Evolutionary conservation across 192 early-diverging fungal genomes (phyloP).

Genomic region (Backusella australiensis): DNA sequence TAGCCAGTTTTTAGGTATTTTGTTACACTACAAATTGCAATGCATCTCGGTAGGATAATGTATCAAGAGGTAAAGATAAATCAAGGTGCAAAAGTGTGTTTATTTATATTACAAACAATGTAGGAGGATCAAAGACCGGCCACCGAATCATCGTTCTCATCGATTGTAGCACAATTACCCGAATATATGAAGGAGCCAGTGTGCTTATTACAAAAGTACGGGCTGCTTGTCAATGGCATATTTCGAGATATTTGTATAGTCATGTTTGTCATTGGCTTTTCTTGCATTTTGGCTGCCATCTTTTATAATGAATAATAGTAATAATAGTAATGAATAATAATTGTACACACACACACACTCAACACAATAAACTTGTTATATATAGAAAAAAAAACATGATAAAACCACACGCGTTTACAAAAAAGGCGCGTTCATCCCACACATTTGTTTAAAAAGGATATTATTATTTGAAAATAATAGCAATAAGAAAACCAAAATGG

Average conservation of each 20-base stretch:
- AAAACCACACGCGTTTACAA: background rate
- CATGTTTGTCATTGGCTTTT: constrained; percentile 9
- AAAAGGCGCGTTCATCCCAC: background rate
- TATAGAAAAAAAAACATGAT: background rate
- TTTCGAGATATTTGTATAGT: constrained; percentile 12
- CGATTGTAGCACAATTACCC: background rate
- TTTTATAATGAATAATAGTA: background rate
- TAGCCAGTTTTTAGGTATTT: constrained; percentile 58
- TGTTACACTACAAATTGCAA: constrained; percentile 45
- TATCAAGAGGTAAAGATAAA: constrained; percentile 40
- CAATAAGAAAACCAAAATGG: background rate
- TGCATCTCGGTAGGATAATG: constrained; percentile 44
- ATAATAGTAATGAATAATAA: background rate
- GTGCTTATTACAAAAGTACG: constrained; percentile 3
- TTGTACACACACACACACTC: background rate
- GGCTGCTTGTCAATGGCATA: background rate
- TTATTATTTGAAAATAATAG: background rate
- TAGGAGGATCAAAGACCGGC: background rate
- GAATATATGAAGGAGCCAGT: background rate
- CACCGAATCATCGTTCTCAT: background rate
- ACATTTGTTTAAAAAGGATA: background rate
- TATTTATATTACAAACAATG: background rate
- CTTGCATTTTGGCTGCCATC: background rate
- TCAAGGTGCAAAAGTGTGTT: background rate
- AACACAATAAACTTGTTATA: background rate